These are phyloP conservation scores for Parastagonospora avenae DNA, from an alignment of 2,329 filamentous ascomycete species.

Conservation along the genomic window DNA sequence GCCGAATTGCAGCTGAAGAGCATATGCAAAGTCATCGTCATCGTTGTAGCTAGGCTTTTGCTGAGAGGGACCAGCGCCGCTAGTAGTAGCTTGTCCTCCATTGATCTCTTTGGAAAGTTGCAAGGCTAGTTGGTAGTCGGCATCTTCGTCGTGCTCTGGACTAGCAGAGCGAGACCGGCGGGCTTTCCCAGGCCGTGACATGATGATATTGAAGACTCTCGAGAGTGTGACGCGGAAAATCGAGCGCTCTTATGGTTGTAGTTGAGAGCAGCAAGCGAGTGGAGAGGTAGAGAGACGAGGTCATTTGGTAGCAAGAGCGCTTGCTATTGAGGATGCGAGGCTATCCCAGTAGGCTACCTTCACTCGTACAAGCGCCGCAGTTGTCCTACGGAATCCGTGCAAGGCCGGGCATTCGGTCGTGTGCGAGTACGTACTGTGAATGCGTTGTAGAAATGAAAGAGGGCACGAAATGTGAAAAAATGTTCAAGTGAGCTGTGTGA, in stretches of 20 bases:
- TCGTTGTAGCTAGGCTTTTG: slow-evolving; percentile 1
- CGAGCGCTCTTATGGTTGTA: background rate
- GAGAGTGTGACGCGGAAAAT: background rate
- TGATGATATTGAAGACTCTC: background rate
- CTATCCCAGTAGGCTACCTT: background rate
- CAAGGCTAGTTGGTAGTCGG: slow-evolving; percentile 2
- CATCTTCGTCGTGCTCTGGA: slow-evolving; percentile 1
- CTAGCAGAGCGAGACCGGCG: background rate
- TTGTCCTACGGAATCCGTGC: background rate
- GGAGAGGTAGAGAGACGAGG: background rate
- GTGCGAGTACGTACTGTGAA: background rate
- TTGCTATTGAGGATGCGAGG: background rate
- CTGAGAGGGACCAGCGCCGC: background rate
- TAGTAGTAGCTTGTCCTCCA: background rate
- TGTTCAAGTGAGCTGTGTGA: background rate
- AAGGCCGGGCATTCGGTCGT: slow-evolving; percentile 5
- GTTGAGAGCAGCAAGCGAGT: background rate
- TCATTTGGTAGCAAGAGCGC: background rate
- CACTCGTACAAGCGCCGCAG: background rate
- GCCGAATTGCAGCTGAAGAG: slow-evolving; percentile 9
- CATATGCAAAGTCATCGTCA: slow-evolving; percentile 8
- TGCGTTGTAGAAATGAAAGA: background rate
- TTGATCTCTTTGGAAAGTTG: slow-evolving; percentile 11
- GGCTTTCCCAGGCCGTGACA: background rate
- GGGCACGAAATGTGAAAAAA: background rate